Base-by-base conservation (phyloP, 768 basidiomycete species). In the Boletus subparvulus region DNA sequence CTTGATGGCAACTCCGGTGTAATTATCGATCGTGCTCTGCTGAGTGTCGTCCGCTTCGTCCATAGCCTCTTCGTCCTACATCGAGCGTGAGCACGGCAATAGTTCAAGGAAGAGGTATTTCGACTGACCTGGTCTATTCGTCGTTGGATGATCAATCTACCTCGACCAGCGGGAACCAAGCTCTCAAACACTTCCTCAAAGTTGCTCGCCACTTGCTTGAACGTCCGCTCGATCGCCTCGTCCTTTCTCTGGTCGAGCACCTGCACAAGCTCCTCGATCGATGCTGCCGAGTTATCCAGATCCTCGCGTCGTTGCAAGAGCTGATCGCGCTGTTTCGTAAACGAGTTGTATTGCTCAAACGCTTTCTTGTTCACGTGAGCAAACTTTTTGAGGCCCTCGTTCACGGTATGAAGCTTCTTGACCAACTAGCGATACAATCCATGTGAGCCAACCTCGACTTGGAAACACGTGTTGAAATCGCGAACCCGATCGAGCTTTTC, bases 361-460 rank as follows among this genome's bases (percentile, higher is more conserved):
- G 96, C 97, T 68, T 98, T 98, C 80, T 99, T 99, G 79, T 99
- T 99, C 59, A 98, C 96, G 68, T 98, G 94, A 0, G 94, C 92
- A 66, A 95, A 99, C 71, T 94, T 96, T 72, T 97, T 96, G 64
- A 99, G 77, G 28, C 85, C 83, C 67, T 98, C 95, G 67, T 98
- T 97, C 59, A 94, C 87, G 14, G 81, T 79, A 62, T 96, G 94
- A n/a, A 99, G 80, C 61, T 90, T 90, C 75, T 94, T 96, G 65
- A 95, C 85, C 44, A 99, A 80, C 96, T 99, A 64, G 19, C 58
- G 17, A 58, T 17, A 40, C 33, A 6, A 50, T 12, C 10, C 16
- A 21, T 11, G 36, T 65, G 47, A 69, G 54, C 19, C 24, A 26
- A 17, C 11, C 6, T 7, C 10, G n/a, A 0, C 11, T 3, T 17